phyloP scores from a whole-genome alignment of 164 flowering plant genomes.

The Chimonanthus praecox region DNA sequence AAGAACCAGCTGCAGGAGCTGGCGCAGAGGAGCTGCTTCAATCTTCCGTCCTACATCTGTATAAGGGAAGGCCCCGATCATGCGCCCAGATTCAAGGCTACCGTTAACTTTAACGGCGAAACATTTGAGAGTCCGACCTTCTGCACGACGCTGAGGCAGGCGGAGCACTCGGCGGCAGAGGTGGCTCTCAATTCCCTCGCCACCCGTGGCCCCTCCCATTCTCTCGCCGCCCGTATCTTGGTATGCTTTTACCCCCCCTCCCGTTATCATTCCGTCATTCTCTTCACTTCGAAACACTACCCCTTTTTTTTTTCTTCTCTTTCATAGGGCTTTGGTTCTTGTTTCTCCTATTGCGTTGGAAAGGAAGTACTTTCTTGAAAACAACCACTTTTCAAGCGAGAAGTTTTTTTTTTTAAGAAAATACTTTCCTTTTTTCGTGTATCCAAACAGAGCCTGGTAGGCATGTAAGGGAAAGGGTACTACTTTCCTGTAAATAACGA shows the following conservation, averaged over 20 bases:
- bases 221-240: slow-evolving; percentile 87
- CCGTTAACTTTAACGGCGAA: slow-evolving; percentile 94
- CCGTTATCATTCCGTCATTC: too few species aligned
- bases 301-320: neutral
- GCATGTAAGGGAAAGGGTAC: too few species aligned
- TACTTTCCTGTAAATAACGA: too few species aligned
- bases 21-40: slow-evolving; percentile 99
- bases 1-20: slow-evolving; percentile 99
- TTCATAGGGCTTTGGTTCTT: slow-evolving; percentile 6
- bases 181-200: slow-evolving; percentile 86
- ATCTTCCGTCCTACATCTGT: slow-evolving; percentile 84
- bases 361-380: too few species aligned
- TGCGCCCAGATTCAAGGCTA: slow-evolving; percentile 94
- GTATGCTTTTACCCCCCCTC: slow-evolving; percentile 27
- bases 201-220: slow-evolving; percentile 74
- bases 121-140: slow-evolving; percentile 77
- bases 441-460: too few species aligned
- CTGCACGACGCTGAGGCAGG: slow-evolving; percentile 90
- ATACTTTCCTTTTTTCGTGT: too few species aligned
- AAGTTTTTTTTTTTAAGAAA: too few species aligned
- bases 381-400: too few species aligned
- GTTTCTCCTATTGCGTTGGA: too few species aligned
- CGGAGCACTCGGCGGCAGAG: slow-evolving; percentile 99
- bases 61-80: slow-evolving; percentile 97
- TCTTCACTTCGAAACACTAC: neutral